These are phyloP conservation scores for Alternaria arborescens DNA, from an alignment of 2,329 filamentous ascomycete species.

Conservation along the genomic window DNA sequence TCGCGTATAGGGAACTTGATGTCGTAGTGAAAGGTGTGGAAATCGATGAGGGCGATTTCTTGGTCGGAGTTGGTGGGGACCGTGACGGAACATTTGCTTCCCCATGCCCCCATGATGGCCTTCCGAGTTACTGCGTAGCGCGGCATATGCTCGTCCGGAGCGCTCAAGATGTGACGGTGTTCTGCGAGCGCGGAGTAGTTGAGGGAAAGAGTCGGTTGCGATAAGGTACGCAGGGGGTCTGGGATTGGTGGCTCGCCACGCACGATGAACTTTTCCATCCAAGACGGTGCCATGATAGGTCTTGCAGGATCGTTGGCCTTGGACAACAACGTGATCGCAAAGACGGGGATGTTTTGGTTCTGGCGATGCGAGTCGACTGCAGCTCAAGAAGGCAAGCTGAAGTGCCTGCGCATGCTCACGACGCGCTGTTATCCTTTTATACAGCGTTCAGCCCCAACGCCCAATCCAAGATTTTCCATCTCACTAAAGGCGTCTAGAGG, in stretches of 20 bases:
- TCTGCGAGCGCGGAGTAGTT: not conserved
- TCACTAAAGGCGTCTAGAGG: too few species aligned
- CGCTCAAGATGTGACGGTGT: not conserved
- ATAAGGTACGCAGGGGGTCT: not conserved
- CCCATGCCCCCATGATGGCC: not conserved
- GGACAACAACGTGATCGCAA: not conserved
- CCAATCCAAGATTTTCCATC: too few species aligned
- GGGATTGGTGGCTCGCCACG: not conserved
- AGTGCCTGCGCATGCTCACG: too few species aligned
- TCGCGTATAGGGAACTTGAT: not conserved
- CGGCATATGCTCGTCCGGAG: fast-evolving
- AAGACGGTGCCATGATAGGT: not conserved
- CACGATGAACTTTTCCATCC: not conserved
- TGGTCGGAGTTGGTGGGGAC: not conserved
- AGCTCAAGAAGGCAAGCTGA: too few species aligned
- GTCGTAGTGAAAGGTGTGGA: not conserved
- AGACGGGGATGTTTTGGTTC: not conserved
- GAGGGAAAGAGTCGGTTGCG: not conserved
- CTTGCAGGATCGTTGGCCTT: not conserved
- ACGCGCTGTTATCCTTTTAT: too few species aligned
- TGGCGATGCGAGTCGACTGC: not conserved
- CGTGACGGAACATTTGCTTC: not conserved
- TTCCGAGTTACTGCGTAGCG: not conserved
- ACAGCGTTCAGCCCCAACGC: too few species aligned
- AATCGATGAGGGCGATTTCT: not conserved